Evolutionary conservation across 108 stramenopile species (phyloP), one percentile per base, ranked within the genome.

Genomic region (Skeletonema grethae): DNA sequence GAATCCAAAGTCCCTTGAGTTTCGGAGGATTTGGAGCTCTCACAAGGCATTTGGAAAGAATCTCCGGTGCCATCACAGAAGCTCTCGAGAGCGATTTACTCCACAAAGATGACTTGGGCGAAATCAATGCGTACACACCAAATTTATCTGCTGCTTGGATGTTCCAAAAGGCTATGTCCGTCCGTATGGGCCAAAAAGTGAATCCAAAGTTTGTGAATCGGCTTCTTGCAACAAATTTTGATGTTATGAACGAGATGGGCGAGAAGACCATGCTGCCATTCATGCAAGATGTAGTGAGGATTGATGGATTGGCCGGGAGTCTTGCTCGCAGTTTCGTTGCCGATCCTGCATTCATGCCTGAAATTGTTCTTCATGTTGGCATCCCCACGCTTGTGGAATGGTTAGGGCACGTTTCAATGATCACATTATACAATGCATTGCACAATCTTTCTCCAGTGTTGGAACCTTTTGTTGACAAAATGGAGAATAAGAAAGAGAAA

Each of bases 11-110:
- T 65, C 98, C 98, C 7, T 71, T 98, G 32, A 94, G 93, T 62
- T 98, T 98, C 76, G 98, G 98, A 20, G 98, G 98, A 0, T 98
- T 98, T 71, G 98, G 96, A 28, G 95, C 95, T 10, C 77, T 97
- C 5, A 95, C 95, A 0, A 69, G 98, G 15, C 97, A 98, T 65
- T 63, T 97, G 13, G 87, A 79, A 61, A 86, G 98, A 16, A 85
- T 97, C 30, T 77, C 90, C 2, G 76, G 63, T 13, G 97, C 93
- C 13, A 65, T 97, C 25, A 63, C 68, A 8, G 97, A 98, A 67
- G 96, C 97, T 12, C 74, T 98, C 1, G 84, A 90, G 55, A 64
- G 78, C 13, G 92, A 96, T 72, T 82, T 80, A 25, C 82, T 97
- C 20, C 79, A 84, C 75, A 92, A 92, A 63, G 82, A 93, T 72